Evolutionary conservation across 2,329 filamentous ascomycete genomes (phyloP), one percentile per base, ranked within the genome.

Genomic region (Trichoderma oligosporum): DNA sequence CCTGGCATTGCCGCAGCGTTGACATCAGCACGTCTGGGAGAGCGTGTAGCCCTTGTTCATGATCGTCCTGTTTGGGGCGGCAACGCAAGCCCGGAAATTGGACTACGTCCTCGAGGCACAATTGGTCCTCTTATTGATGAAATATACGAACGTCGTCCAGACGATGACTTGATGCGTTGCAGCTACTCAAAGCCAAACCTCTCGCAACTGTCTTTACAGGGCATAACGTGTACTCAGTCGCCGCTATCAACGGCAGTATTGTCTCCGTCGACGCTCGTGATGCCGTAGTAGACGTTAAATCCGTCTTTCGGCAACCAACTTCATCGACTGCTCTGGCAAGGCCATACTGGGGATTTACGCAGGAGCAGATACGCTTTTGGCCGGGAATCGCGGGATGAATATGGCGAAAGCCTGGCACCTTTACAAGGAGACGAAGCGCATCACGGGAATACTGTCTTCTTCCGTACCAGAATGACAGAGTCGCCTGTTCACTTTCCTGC

Each of bases 61-160:
- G 48, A 52, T 22, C 48, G 48, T 11, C 48, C 48, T 5, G 12
- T 52, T 22, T 41, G 41, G 24, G 48, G 48, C 25, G 48, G 48
- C 22, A 52, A 52, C 48, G 48, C 48, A 9, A 52, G 48, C 9
- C 48, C 48, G n/a, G 48, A 52, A 24, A 52, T 52, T 41, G 48
- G 48, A 42, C 24, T 52, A 9, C 35, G 36, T 29, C 48, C 48
- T 8, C 35, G 48, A 31, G 48, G 48, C 16, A 52, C 25, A 4
- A 20, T 41, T 4, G 35, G 48, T 0, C 11, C 20, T 14, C 2
- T 52, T 7, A 29, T 41, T 27, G 48, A 52, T 42, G 48, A 52
- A 20, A 38, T 52, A 6, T 52, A 52, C 31, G 48, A 52, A n/a
- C 48, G 48, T 9, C 48, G 14, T 52, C n/a, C n/a, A 27, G 29